Evolutionary conservation across 805 yeast genomes (phyloP).

Genomic region (Kluyveromyces starmeri): DNA sequence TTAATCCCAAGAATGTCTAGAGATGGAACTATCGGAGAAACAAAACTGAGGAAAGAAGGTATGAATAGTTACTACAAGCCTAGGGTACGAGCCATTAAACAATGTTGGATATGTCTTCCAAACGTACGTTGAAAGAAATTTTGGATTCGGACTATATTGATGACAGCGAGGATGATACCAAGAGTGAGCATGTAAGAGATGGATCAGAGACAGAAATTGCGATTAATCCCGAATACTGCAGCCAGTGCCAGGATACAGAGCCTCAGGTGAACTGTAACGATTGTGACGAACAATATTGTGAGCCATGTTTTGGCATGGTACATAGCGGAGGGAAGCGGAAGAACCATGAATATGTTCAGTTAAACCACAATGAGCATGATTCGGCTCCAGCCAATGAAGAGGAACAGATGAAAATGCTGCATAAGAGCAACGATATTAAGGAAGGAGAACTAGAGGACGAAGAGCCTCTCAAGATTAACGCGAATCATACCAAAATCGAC

Average conservation of each 20-base stretch:
- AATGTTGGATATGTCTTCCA: conserved; percentile 9
- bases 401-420: conserved; percentile 12
- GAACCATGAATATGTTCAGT: conserved; percentile 31
- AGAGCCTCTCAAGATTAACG: conserved; percentile 5
- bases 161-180: conserved; percentile 24
- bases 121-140: conserved; percentile 31
- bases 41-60: too few species aligned
- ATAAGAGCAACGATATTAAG: conserved; percentile 12
- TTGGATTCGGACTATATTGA: conserved; percentile 31
- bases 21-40: too few species aligned
- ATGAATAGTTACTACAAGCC: too few species aligned
- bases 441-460: conserved; percentile 18
- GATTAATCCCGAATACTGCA: conserved; percentile 39
- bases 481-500: conserved; percentile 17
- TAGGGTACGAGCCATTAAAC: too few species aligned
- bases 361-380: conserved; percentile 13
- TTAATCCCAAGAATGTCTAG: too few species aligned
- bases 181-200: conserved; percentile 11
- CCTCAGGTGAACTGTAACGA: conserved; percentile 49
- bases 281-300: conserved; percentile 62
- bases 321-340: conserved; percentile 63
- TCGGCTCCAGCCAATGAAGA: conserved; percentile 12
- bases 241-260: conserved; percentile 70
- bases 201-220: conserved; percentile 21
- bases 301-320: conserved; percentile 57